Conservation (phyloP, 768 basidiomycete species). For the Mycena epipterygia region DNA sequence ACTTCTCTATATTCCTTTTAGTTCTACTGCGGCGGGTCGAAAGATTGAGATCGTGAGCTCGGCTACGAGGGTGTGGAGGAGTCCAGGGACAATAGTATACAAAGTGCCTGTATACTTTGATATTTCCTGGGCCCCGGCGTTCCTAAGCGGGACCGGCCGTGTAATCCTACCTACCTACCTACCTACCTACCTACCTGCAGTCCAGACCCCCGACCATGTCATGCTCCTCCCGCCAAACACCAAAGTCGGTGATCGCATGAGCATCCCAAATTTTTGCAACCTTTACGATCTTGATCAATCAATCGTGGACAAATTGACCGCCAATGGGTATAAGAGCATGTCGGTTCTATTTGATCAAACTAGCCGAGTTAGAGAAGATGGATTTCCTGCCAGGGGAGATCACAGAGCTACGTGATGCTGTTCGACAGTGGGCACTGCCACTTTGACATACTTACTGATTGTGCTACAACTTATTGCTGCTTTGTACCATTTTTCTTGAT, state of each 20-base stretch:
- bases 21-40: no score
- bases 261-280: neutral
- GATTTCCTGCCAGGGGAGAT: conserved; percentile 8
- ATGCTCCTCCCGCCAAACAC: neutral
- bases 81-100: no score
- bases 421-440: no score
- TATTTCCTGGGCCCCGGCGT: no score
- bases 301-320: neutral
- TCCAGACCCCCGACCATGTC: neutral
- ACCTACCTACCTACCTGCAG: no score
- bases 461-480: neutral
- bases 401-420: conserved; percentile 6
- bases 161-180: no score
- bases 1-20: no score
- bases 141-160: no score
- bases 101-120: no score
- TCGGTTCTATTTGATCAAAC: neutral
- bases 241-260: neutral
- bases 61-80: no score
- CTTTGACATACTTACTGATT: neutral
- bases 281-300: neutral
- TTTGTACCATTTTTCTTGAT: no score
- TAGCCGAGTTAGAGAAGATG: neutral
- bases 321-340: neutral
- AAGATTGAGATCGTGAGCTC: no score